A percentile compares a stretch with the other conserved stretches of the same genome.
phyloP scores from a whole-genome alignment of 345 rosid species.

The Lepidium sativum region DNA sequence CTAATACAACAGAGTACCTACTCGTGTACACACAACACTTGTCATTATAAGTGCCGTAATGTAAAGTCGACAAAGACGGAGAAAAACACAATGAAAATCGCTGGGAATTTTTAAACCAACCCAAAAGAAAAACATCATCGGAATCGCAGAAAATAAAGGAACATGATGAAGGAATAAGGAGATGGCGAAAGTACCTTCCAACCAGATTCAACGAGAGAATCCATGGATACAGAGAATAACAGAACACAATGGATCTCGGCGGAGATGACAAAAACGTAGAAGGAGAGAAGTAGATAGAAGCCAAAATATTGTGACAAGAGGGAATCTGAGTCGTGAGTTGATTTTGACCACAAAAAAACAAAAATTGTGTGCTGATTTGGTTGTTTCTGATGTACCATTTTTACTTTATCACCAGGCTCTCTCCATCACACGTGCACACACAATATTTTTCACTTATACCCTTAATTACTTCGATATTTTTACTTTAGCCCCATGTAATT shows the following conservation, averaged over 20 bases:
- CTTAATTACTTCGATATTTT: not conserved
- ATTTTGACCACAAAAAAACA: not conserved
- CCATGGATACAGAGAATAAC: slow-evolving; percentile 36
- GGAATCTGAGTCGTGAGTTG: slow-evolving; percentile 17
- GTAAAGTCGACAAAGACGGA: not conserved
- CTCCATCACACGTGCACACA: slow-evolving; percentile 10
- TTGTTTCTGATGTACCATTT: not conserved
- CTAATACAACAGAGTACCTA: not conserved
- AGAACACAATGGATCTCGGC: not conserved
- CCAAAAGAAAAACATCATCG: not conserved
- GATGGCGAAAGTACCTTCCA: slow-evolving; percentile 61
- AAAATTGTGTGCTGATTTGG: not conserved
- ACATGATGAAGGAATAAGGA: not conserved
- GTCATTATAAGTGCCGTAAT: not conserved
- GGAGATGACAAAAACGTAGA: not conserved
- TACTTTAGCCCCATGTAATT: not conserved
- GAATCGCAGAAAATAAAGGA: not conserved
- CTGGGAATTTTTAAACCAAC: not conserved
- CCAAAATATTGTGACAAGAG: slow-evolving; percentile 13
- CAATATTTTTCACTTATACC: not conserved
- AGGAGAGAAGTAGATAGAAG: not conserved
- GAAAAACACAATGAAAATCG: not conserved
- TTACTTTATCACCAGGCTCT: not conserved
- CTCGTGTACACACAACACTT: not conserved
- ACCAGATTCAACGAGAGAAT: slow-evolving; percentile 56